Percentiles rank a stretch among this genome's conserved stretches.
These are phyloP conservation scores for Aspergillus sp. DNA, from an alignment of 2,329 filamentous ascomycete species.

Conservation along the genomic window DNA sequence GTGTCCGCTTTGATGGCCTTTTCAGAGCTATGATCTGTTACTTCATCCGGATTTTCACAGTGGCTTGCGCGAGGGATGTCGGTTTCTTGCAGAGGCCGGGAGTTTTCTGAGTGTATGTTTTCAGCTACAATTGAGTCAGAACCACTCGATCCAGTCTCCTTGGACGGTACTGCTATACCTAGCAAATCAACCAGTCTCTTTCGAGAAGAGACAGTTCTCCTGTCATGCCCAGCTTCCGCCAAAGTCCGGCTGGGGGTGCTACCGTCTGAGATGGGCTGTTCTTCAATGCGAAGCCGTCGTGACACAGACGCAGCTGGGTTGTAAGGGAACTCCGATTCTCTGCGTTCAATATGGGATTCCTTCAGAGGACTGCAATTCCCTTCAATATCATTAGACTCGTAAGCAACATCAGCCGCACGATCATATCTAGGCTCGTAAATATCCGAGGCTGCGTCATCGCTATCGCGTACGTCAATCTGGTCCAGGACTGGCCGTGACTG, in stretches of 20 bases:
- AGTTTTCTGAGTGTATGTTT: neutral
- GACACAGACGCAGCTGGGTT: neutral
- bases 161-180: conserved; percentile 18
- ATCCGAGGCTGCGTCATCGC: neutral
- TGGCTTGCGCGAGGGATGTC: neutral
- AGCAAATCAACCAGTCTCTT: conserved; percentile 41
- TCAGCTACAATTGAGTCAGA: neutral
- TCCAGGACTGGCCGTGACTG: neutral
- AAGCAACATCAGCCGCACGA: neutral
- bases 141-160: neutral
- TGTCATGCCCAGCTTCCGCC: neutral
- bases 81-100: neutral
- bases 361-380: neutral
- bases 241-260: neutral
- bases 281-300: neutral
- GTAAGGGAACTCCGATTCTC: neutral
- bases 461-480: neutral
- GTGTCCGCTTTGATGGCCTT: conserved; percentile 15
- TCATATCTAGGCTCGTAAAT: neutral
- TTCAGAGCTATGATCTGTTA: neutral
- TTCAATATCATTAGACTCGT: neutral
- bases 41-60: neutral
- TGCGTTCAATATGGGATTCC: neutral
- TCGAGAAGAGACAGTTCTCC: conserved; percentile 22
- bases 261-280: neutral